Evolutionary conservation across 2,329 filamentous ascomycete genomes (phyloP), one percentile per base, ranked within the genome.

Genomic region (Fusarium buxicola): DNA sequence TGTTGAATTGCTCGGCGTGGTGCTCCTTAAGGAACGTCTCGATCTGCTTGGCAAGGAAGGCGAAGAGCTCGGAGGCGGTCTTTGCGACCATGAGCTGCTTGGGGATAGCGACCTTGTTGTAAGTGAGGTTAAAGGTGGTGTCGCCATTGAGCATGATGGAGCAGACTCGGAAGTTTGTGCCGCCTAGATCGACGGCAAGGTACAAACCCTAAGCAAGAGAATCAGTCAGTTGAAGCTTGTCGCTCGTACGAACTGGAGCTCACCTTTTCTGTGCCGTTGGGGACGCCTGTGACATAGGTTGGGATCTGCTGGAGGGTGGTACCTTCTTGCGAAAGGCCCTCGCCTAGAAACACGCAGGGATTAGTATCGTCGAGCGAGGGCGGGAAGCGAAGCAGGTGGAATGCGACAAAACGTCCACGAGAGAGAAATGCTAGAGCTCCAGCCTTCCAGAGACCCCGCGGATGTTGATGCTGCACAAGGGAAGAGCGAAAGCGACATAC

Each of bases 121-220:
- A 96, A 49, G 91, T 96, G 70, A 98, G 86, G 77, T 92, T 92
- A 82, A 97, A 98, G 55, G 93, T 97, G 70, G 90, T 94, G 80
- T 98, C 92, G 73, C 95, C 95, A 75, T 97, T 94, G 60, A 99
- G 84, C 69, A 92, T 86, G 72, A 99, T 91, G 38, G 94, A 97
- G 81, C 95, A 99, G 72, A 99, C 95, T 70, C 95, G 91, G 79
- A 98, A 97, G 81, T 99, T 99, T 65, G 95, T 99, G 71, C 95
- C 95, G 62, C 95, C 95, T n/a, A 99, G 86, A 74, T 99, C 95
- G 65, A 99, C 94, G 34, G 95, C 94, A 74, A 99, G 88, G 80
- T 97, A 99, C 34, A 97, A 83, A 43, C 95, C 95, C 92, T 96
- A 70, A 16, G 41, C 57, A 44, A 32, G 48, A 39, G 27, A n/a